Evolutionary conservation across 2,329 filamentous ascomycete species (phyloP), one percentile per base, ranked within the genome.

Genomic region (Aschersonia sp.): DNA sequence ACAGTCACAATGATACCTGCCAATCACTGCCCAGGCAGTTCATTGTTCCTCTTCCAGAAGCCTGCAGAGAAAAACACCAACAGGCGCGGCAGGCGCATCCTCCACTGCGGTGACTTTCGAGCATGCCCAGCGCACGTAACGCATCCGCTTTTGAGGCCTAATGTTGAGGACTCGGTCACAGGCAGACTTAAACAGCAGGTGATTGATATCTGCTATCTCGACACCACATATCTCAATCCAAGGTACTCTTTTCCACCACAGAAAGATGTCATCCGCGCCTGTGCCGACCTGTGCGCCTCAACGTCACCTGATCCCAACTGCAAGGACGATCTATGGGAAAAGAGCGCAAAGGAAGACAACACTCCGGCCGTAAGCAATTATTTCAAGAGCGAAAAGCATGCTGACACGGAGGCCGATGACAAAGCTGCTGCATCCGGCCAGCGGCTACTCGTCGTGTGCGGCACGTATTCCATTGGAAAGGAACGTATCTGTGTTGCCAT

Each of bases 381-480:
- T 57, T 78, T 80, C 48, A 52, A 61, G 5, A 68, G 69, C 50
- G 53, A 56, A 47, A 64, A 63, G 20, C 45, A 56, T 3, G 55
- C 59, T 31, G 57, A 56, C 20, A 59, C 64, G 46, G 59, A 63
- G 43, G 50, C 61, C 3, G 46, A 51, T 1, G 53, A 52, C 5
- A 52, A 58, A 9, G 42, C 43, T 28, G 9, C 45, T 9, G 53
- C 53, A 9, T 53, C 56, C 53, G 53, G 59, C 53, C 56, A 85
- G 44, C 82, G 88, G 4, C 74, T 98, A 2, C 75, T 98, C 0
- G 86, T 98, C 4, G 79, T 98, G 5, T 94, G 95, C 51, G 92
- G 92, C 43, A 98, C 92, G 0, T 98, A 98, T 66, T 94, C 85
- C 56, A 98, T 98, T 58, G 92, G 92, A 59, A 98, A 98, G 66